Conservation (phyloP, 371 early-diverging fungal genomes). For the Mucor saturninus region DNA sequence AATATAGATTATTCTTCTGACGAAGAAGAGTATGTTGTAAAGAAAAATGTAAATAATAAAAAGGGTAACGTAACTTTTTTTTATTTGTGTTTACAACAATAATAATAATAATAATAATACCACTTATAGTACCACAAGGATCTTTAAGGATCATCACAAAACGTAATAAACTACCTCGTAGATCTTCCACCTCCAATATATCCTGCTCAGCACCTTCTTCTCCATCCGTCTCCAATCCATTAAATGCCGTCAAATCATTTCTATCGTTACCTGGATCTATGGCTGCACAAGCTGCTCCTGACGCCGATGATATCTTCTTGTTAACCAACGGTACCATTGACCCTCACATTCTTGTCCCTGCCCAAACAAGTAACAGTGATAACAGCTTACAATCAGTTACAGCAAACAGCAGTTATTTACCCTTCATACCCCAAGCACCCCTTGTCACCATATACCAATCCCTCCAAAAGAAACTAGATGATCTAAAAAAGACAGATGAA, state of each 20-base stretch:
- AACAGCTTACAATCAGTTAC: conserved; percentile 27
- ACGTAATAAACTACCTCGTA: conserved; percentile 5
- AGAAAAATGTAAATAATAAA: conserved; percentile 14
- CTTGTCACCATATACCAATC: conserved; percentile 33
- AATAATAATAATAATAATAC: neutral
- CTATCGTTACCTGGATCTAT: conserved; percentile 30
- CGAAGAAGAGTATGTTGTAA: conserved; percentile 15
- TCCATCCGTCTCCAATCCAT: conserved; percentile 22
- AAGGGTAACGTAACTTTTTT: neutral
- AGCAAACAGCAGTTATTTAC: conserved; percentile 21
- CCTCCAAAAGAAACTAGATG: conserved; percentile 34
- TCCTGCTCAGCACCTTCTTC: conserved; percentile 16
- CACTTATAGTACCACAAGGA: neutral
- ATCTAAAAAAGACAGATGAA: conserved; percentile 8
- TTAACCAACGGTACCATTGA: conserved; percentile 48
- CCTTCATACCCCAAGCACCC: conserved; percentile 47
- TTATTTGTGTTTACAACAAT: neutral
- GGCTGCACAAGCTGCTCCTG: conserved; percentile 16
- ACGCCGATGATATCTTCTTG: conserved; percentile 15
- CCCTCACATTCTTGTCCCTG: conserved; percentile 43
- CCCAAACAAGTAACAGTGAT: conserved; percentile 49
- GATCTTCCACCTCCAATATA: conserved; percentile 30
- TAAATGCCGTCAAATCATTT: conserved; percentile 35
- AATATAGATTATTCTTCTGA: conserved; percentile 8
- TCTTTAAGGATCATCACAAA: conserved; percentile 5